phyloP scores from a whole-genome alignment of 345 rosid species.

The Abelmoschus esculentus region DNA sequence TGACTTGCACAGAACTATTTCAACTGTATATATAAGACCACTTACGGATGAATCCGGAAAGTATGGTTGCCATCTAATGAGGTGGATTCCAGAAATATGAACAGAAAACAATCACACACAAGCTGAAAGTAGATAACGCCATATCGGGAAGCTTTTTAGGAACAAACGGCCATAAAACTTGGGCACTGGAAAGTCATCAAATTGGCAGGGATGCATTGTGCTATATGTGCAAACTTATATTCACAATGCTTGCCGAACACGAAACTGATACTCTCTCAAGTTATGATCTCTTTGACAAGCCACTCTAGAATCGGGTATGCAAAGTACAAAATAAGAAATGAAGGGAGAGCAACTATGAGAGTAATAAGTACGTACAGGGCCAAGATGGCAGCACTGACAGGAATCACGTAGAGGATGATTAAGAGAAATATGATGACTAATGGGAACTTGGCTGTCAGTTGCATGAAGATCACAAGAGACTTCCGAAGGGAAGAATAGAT shows the following conservation, averaged over 20 bases:
- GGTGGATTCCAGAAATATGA: background rate
- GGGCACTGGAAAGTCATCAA: conserved; percentile 17
- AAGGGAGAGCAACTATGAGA: conserved; percentile 50
- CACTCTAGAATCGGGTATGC: conserved; percentile 55
- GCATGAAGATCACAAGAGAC: conserved; percentile 44
- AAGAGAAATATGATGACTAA: conserved; percentile 45
- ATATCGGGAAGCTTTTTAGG: background rate
- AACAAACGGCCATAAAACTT: conserved; percentile 2
- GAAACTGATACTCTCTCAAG: conserved; percentile 28
- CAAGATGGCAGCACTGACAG: conserved; percentile 54
- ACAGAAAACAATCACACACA: background rate
- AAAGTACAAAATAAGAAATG: conserved; percentile 49
- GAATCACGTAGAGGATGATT: conserved; percentile 48
- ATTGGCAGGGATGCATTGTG: conserved; percentile 3
- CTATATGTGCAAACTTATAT: conserved; percentile 16
- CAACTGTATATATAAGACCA: background rate
- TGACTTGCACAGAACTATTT: background rate
- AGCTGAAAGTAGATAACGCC: background rate
- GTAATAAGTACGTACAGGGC: conserved; percentile 50
- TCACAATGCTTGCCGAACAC: conserved; percentile 10
- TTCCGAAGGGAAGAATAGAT: conserved; percentile 18
- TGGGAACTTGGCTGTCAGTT: conserved; percentile 49
- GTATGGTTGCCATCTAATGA: background rate
- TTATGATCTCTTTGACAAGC: conserved; percentile 56
- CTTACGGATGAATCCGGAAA: background rate